These are phyloP conservation scores for Acer campestre DNA, from an alignment of 345 rosid genomes.

Conservation along the genomic window DNA sequence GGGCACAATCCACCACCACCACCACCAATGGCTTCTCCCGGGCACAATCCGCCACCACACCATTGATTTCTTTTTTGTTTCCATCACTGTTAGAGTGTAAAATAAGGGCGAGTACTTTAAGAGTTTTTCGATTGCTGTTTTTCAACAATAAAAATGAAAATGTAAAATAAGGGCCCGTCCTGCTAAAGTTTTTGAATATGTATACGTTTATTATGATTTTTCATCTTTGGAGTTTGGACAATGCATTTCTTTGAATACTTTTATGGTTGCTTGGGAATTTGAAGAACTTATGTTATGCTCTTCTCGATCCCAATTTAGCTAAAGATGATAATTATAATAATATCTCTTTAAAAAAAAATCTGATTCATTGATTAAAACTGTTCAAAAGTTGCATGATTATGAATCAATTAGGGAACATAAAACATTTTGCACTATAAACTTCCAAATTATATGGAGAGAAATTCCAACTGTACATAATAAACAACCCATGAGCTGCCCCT, in stretches of 20 bases:
- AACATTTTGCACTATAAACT: background rate
- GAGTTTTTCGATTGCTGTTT: too few species aligned
- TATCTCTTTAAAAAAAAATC: background rate
- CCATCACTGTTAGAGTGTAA: background rate
- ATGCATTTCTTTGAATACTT: background rate
- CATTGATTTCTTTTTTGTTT: background rate
- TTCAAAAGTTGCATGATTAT: background rate
- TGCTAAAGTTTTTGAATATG: background rate
- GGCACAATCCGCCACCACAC: background rate
- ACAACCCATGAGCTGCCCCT: background rate
- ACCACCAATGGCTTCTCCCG: background rate
- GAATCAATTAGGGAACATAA: background rate
- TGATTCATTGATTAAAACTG: too few species aligned
- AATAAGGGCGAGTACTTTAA: too few species aligned
- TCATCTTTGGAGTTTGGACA: background rate
- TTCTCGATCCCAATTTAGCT: background rate
- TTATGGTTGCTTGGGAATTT: background rate
- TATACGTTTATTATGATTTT: background rate
- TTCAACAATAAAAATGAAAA: too few species aligned
- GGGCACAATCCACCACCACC: background rate
- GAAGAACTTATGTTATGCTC: background rate
- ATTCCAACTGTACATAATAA: background rate
- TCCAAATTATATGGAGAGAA: background rate
- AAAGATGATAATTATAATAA: background rate
- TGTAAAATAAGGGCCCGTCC: too few species aligned